Conservation (phyloP, 345 rosid species). For the Crucihimalaya himalaica region DNA sequence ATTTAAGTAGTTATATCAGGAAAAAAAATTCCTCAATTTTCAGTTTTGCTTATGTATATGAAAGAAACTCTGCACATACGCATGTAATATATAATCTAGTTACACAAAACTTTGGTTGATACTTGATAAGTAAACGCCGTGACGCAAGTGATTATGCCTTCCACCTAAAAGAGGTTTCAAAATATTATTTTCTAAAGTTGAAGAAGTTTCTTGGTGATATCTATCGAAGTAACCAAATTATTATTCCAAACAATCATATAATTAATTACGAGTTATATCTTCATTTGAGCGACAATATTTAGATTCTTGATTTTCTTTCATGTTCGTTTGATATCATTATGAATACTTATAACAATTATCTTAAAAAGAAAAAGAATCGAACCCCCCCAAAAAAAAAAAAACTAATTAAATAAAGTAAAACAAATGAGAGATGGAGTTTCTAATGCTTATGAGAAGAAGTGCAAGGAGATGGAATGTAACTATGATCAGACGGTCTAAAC, state of each 20-base stretch:
- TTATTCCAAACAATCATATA: neutral
- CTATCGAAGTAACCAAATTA: neutral
- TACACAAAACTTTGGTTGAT: too few relatives aligned
- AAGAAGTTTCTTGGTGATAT: too few relatives aligned
- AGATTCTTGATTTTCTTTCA: slow-evolving; percentile 1
- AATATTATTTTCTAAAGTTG: too few relatives aligned
- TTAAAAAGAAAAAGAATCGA: neutral
- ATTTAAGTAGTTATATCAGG: too few relatives aligned
- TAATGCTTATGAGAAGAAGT: slow-evolving; percentile 63
- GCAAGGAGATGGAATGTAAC: slow-evolving; percentile 48
- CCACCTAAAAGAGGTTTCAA: too few relatives aligned
- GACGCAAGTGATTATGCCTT: too few relatives aligned
- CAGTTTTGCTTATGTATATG: too few relatives aligned
- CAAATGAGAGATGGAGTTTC: neutral
- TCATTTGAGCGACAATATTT: neutral
- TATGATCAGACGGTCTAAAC: slow-evolving; percentile 54
- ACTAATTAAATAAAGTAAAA: neutral
- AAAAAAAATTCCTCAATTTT: too few relatives aligned
- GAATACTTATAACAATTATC: slow-evolving; percentile 5
- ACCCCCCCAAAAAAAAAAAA: slow-evolving; percentile 14
- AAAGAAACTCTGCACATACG: too few relatives aligned
- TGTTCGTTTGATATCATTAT: neutral
- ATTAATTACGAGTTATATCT: neutral
- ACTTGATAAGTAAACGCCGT: too few relatives aligned
- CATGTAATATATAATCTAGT: too few relatives aligned